These are phyloP conservation scores for Aaosphaeria arxii DNA, from an alignment of 2,329 filamentous ascomycete species.

Conservation along the genomic window DNA sequence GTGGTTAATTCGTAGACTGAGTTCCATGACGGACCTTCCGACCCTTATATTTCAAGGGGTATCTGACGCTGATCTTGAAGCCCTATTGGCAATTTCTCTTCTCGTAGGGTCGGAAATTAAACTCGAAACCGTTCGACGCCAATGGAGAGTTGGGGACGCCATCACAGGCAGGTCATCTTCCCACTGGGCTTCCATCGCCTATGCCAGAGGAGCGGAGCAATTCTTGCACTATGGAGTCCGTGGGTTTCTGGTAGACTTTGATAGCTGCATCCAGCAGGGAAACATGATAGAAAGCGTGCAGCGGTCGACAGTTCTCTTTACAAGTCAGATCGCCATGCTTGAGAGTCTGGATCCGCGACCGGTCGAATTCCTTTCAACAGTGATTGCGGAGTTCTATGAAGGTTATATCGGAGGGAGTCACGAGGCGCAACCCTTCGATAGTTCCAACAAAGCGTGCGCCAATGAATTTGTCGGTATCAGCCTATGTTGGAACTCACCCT, in stretches of 20 bases:
- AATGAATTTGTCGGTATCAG: neutral
- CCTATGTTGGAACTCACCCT: neutral
- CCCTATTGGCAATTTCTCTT: too few relatives aligned
- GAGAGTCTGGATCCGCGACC: slow-evolving; percentile 1
- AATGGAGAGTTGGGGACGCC: slow-evolving; percentile 1
- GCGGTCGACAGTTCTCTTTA: neutral
- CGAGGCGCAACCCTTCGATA: slow-evolving; percentile 2
- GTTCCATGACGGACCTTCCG: too few relatives aligned
- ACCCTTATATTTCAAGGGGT: too few relatives aligned
- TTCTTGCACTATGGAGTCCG: slow-evolving; percentile 1
- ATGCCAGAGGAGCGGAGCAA: neutral
- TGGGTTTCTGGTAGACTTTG: neutral
- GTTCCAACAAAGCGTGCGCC: slow-evolving; percentile 1
- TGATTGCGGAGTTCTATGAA: slow-evolving; percentile 4
- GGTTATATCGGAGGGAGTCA: slow-evolving; percentile 4
- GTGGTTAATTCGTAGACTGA: too few relatives aligned
- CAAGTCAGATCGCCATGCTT: slow-evolving; percentile 1
- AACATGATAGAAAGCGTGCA: neutral
- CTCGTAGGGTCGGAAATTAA: too few relatives aligned
- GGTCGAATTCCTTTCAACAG: slow-evolving; percentile 2
- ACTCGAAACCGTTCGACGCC: neutral
- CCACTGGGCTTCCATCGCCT: slow-evolving; percentile 1
- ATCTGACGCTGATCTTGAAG: too few relatives aligned
- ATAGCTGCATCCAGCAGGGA: neutral
- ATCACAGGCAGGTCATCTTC: neutral